Conservation (phyloP, 805 yeast genomes). For the Cyberlindnera misumaiensis region DNA sequence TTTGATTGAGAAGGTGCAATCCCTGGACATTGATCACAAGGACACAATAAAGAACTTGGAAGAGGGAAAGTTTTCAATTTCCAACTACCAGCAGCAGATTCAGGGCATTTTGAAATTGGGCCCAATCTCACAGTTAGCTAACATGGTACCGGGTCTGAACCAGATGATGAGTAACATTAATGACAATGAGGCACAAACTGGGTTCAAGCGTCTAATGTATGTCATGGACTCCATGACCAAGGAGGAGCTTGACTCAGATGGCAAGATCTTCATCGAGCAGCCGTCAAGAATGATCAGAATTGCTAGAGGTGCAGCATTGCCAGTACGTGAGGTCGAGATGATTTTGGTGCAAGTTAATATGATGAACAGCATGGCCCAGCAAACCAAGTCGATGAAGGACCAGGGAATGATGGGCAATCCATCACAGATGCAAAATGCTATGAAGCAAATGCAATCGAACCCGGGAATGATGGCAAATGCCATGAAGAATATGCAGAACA, state of each 20-base stretch:
- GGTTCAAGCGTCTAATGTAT: conserved; percentile 81
- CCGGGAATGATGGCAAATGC: conserved; percentile 65
- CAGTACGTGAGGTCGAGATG: conserved; percentile 89
- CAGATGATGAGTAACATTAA: conserved; percentile 82
- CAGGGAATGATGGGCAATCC: conserved; percentile 34
- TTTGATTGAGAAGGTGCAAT: conserved; percentile 86
- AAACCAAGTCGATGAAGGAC: conserved; percentile 34
- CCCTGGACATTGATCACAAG: conserved; percentile 81
- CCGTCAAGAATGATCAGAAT: conserved; percentile 85
- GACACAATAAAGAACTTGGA: conserved; percentile 87
- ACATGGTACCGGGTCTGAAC: conserved; percentile 91
- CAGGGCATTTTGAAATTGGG: conserved; percentile 95
- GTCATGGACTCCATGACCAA: conserved; percentile 96
- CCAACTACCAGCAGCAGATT: conserved; percentile 93
- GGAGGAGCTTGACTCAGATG: conserved; percentile 86
- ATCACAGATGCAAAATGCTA: conserved; percentile 39
- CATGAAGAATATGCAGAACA: conserved; percentile 49
- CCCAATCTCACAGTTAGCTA: conserved; percentile 86
- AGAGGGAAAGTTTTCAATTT: conserved; percentile 88
- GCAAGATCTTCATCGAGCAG: conserved; percentile 66
- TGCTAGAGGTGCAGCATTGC: conserved; percentile 91
- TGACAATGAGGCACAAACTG: conserved; percentile 83
- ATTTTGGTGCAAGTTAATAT: conserved; percentile 83
- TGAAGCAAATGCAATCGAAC: conserved; percentile 59
- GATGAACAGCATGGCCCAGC: conserved; percentile 91